Evolutionary conservation across 768 basidiomycete species (phyloP).

Genomic region (Calocera cornea): DNA sequence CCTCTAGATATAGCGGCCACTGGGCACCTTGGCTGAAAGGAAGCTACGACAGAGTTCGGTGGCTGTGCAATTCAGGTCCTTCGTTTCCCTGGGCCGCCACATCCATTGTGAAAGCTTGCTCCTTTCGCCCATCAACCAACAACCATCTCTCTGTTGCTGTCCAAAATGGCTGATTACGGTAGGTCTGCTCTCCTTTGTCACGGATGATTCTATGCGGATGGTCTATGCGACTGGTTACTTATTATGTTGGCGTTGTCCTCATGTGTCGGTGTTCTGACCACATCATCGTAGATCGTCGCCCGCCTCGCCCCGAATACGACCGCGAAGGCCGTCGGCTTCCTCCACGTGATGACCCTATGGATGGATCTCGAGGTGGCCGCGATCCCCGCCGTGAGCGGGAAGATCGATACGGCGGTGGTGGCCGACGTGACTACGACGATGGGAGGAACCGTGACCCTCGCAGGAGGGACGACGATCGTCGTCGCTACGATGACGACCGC

Average conservation of each 20-base stretch:
- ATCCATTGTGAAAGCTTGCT: background rate
- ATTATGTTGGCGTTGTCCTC: no score
- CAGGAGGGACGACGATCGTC: conserved; percentile 23
- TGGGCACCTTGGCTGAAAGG: no score
- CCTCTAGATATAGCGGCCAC: no score
- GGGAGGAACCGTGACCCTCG: background rate
- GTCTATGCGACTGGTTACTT: no score
- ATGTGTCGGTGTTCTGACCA: background rate
- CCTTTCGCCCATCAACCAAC: background rate
- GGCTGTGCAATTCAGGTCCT: background rate
- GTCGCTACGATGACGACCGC: background rate
- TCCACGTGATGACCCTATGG: background rate
- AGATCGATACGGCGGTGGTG: conserved; percentile 45
- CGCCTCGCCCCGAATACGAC: background rate
- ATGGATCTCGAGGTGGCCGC: background rate
- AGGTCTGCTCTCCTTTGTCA: background rate
- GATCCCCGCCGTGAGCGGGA: conserved; percentile 11
- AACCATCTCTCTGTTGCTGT: background rate
- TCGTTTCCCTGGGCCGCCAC: background rate
- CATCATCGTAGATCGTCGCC: background rate
- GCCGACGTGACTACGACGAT: conserved; percentile 17
- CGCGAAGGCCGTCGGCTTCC: background rate
- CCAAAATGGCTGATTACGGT: conserved; percentile 2
- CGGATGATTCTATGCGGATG: no score
- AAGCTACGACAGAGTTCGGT: background rate